phyloP scores from a whole-genome alignment of 2,329 filamentous ascomycete genomes.

The Arthrobotrys sphaeroides region DNA sequence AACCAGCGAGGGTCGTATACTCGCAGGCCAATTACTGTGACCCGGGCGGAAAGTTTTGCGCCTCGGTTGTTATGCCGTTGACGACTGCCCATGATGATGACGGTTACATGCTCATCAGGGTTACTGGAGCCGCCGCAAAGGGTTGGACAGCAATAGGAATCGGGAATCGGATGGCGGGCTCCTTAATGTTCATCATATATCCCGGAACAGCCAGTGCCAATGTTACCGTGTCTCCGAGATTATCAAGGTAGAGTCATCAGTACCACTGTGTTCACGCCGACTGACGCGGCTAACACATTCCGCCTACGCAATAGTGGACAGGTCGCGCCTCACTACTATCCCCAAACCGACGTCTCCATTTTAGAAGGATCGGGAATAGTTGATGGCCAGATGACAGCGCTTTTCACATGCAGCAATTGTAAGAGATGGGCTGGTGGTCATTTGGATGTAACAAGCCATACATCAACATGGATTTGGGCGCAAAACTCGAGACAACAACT shows the following conservation, averaged over 20 bases:
- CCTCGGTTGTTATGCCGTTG: slow-evolving; percentile 43
- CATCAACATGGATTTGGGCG: slow-evolving; percentile 67
- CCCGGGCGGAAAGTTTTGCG: slow-evolving; percentile 38
- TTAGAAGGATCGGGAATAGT: slow-evolving; percentile 56
- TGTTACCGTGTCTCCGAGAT: slow-evolving; percentile 57
- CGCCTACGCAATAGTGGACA: slow-evolving; percentile 17
- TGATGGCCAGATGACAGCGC: slow-evolving; percentile 56
- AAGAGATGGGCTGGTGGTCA: slow-evolving; percentile 63
- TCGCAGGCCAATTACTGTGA: slow-evolving; percentile 50
- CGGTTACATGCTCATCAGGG: slow-evolving; percentile 54
- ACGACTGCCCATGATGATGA: slow-evolving; percentile 30
- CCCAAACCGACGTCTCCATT: slow-evolving; percentile 50
- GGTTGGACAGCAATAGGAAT: slow-evolving; percentile 64
- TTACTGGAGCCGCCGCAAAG: slow-evolving; percentile 55
- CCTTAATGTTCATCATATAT: slow-evolving; percentile 64
- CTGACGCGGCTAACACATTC: neutral
- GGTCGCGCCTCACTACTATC: slow-evolving; percentile 45
- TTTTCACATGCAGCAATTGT: slow-evolving; percentile 65
- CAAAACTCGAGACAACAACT: slow-evolving; percentile 66
- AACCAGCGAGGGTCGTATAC: slow-evolving; percentile 21
- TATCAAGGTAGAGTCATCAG: slow-evolving; percentile 28
- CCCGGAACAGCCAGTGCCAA: slow-evolving; percentile 59
- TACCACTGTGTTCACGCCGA: neutral
- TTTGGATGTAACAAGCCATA: slow-evolving; percentile 63
- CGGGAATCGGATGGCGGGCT: slow-evolving; percentile 62